Base-by-base conservation (phyloP, 495 filamentous ascomycete genomes). In the Friedmanniomyces endolithicus region DNA sequence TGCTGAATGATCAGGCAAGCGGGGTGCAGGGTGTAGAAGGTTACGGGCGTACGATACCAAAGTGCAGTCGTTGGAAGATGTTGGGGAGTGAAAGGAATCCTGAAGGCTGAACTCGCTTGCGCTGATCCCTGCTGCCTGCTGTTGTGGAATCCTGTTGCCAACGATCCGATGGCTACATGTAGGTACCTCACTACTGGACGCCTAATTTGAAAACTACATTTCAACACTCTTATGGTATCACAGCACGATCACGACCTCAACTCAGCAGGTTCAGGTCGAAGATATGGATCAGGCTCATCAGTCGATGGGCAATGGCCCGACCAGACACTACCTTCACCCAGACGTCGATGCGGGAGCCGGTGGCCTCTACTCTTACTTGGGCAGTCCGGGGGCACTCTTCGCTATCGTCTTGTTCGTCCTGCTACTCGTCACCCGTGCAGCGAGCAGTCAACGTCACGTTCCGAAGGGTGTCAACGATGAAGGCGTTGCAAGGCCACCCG, bases 381-480 rank as follows among this genome's bases (percentile, higher is more conserved):
- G 25, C 3, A 39, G 27, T 25, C 45, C 45, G 2, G 16, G 4
- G 44, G 45, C 24, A 12, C 16, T 55, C 14, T 4, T 41, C 8
- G 11, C 31, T 11, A 29, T 55, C 22, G 53, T 43, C 14, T 41
- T 55, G 31, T 16, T 49, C 34, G 27, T 55, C 2, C 11, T 49
- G 8, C 16, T 55, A 2, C 11, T 55, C n/a, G 2, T 55, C 53
- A 55, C 53, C 11, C 43, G 53, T 23, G 45, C 45, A 16, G 19
- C 34, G 16, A 53, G 48, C 43, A 53, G 48, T 31, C 55, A 37
- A 37, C 27, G 31, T 17, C 7, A 20, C 20, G 29, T 6, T 39
- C 14, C 37, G 4, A 20, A 24, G 11, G 31, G 14, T 3, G 29
- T 24, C 34, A 27, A 27, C 45, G 17, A 47, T 11, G 52, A 48